Conservation (phyloP, 768 basidiomycete species). For the Pisolithus marmoratus region DNA sequence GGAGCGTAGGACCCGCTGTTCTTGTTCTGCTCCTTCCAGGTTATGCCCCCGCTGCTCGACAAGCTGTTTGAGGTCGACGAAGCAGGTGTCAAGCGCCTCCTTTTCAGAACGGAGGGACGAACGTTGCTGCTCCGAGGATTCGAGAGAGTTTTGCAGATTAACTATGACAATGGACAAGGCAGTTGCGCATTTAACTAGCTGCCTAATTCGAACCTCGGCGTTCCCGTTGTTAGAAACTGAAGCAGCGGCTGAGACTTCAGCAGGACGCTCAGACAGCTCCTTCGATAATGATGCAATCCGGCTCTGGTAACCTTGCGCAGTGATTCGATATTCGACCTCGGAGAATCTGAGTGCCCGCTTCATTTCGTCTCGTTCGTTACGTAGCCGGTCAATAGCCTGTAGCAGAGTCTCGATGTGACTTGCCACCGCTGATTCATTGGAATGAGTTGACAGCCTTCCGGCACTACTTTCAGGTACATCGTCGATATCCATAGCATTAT, state of each 20-base stretch:
- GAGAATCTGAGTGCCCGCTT: conserved; percentile 63
- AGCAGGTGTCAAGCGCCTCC: conserved; percentile 12
- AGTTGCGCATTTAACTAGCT: conserved; percentile 28
- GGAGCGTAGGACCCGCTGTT: conserved; percentile 21
- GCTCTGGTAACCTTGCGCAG: conserved; percentile 52
- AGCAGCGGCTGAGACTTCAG: conserved; percentile 8
- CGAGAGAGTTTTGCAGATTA: conserved; percentile 29
- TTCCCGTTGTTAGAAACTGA: background rate
- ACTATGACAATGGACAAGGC: conserved; percentile 37
- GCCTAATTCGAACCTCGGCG: conserved; percentile 17
- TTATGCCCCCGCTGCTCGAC: conserved; percentile 16
- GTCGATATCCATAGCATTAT: conserved; percentile 3
- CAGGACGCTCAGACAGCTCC: conserved; percentile 19
- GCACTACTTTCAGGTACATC: conserved; percentile 1
- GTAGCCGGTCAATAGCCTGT: conserved; percentile 58
- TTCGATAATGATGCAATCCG: conserved; percentile 35
- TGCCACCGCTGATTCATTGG: conserved; percentile 24
- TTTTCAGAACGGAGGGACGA: conserved; percentile 8
- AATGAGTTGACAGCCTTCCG: conserved; percentile 1
- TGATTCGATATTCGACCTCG: conserved; percentile 59
- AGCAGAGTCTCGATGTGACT: conserved; percentile 52
- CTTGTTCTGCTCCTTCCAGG: conserved; percentile 12
- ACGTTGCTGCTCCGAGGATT: conserved; percentile 13
- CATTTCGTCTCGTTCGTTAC: conserved; percentile 58
- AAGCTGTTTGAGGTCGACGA: conserved; percentile 10